These are phyloP conservation scores for Annulohypoxylon maeteangense DNA, from an alignment of 495 filamentous ascomycete species.

Conservation along the genomic window DNA sequence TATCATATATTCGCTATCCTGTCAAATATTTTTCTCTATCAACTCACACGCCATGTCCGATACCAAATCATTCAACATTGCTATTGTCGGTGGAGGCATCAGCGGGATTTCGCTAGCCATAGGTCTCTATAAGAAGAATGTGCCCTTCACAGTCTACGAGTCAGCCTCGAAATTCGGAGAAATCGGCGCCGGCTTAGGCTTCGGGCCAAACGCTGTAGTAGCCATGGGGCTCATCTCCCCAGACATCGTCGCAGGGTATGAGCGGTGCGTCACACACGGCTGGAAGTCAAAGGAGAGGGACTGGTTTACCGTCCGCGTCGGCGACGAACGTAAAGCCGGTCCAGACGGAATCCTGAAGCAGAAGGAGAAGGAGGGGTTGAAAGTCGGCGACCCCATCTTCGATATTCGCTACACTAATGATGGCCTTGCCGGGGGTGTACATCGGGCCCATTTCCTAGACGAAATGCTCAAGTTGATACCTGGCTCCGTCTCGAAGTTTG, in stretches of 20 bases:
- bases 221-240: slow-evolving; percentile 66
- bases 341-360: slow-evolving; percentile 34
- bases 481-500: slow-evolving; percentile 55
- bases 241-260: slow-evolving; percentile 53
- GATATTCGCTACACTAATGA: slow-evolving; percentile 35
- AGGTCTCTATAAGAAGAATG: slow-evolving; percentile 51
- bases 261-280: slow-evolving; percentile 51
- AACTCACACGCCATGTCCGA: slow-evolving; percentile 9
- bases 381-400: slow-evolving; percentile 47
- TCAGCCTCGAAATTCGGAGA: slow-evolving; percentile 59
- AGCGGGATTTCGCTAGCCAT: slow-evolving; percentile 63
- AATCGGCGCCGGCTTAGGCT: slow-evolving; percentile 71
- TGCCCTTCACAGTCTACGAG: slow-evolving; percentile 66
- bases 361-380: slow-evolving; percentile 34
- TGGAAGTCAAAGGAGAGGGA: slow-evolving; percentile 2
- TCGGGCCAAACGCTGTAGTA: slow-evolving; percentile 67
- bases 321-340: slow-evolving; percentile 37
- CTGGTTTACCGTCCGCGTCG: slow-evolving; percentile 42
- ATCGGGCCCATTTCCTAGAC: slow-evolving; percentile 69
- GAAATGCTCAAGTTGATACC: slow-evolving; percentile 67
- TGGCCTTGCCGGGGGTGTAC: slow-evolving; percentile 53
- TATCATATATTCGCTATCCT: background rate
- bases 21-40: background rate
- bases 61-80: slow-evolving; percentile 52
- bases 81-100: slow-evolving; percentile 67